Conservation (phyloP, 768 basidiomycete genomes). For the Termitomyces bulborhizus region DNA sequence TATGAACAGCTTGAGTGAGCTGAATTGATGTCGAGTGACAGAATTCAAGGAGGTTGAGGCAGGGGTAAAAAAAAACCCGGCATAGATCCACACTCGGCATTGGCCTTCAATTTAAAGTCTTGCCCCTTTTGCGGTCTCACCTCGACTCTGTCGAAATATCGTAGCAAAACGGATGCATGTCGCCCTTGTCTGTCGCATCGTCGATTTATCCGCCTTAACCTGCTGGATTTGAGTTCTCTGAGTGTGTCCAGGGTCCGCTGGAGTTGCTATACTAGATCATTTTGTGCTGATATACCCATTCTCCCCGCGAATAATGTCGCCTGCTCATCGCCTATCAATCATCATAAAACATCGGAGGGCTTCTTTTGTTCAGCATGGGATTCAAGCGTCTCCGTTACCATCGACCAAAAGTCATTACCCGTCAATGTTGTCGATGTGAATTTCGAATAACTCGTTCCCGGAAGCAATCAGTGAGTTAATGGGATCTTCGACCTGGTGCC, state of each 20-base stretch:
- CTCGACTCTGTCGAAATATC: no score
- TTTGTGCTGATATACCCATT: background rate
- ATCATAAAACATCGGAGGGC: background rate
- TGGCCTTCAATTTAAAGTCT: background rate
- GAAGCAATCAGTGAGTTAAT: slow-evolving; percentile 43
- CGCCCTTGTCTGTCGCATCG: no score
- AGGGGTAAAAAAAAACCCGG: no score
- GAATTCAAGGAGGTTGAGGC: background rate
- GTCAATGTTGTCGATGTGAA: slow-evolving; percentile 78
- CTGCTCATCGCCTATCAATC: background rate
- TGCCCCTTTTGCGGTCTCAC: background rate
- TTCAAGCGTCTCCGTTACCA: slow-evolving; percentile 43
- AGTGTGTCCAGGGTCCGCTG: background rate
- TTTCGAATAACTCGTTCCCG: slow-evolving; percentile 42
- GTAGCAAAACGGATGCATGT: background rate
- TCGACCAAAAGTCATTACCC: slow-evolving; percentile 64
- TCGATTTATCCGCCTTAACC: background rate
- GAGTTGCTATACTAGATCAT: background rate
- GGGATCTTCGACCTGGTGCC: slow-evolving; percentile 62
- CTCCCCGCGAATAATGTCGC: background rate
- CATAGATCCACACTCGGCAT: background rate
- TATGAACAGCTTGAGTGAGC: background rate
- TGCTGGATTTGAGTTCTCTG: background rate
- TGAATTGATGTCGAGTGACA: background rate
- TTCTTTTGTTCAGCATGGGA: slow-evolving; percentile 50